A percentile compares a stretch with the other conserved stretches of the same genome.
phyloP scores from a whole-genome alignment of 129 eudicot species.

The carrot (Daucus carota) region DNA sequence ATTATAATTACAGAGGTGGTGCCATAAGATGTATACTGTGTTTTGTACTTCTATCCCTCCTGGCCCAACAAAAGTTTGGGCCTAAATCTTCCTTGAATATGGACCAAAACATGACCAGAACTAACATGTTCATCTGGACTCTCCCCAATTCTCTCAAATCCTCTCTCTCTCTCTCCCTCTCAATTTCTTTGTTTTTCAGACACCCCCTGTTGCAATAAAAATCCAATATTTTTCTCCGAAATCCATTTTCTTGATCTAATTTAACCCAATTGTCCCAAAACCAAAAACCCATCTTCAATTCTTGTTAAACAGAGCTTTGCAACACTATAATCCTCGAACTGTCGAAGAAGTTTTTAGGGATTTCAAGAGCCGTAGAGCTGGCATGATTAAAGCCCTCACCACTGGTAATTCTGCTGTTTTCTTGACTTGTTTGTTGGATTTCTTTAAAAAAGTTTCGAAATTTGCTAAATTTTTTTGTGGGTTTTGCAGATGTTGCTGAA shows the following conservation, averaged over 20 bases:
- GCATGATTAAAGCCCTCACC: conserved; percentile 21
- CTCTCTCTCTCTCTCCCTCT: conserved; percentile 2
- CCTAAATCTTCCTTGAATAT: not conserved
- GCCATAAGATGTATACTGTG: too few relatives aligned
- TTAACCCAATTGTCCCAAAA: too few relatives aligned
- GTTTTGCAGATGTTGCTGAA: conserved; percentile 16
- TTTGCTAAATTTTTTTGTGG: not conserved
- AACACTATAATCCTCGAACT: conserved; percentile 15
- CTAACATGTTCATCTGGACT: not conserved
- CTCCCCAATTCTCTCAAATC: conserved; percentile 6
- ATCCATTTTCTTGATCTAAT: not conserved
- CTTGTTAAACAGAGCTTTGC: not conserved
- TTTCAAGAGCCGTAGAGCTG: conserved; percentile 17
- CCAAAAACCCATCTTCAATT: too few relatives aligned
- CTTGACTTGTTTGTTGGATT: not conserved
- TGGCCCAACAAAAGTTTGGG: not conserved
- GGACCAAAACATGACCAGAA: not conserved
- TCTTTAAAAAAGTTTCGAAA: not conserved
- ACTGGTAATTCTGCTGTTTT: not conserved
- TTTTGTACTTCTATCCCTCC: too few relatives aligned
- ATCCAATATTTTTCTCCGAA: not conserved
- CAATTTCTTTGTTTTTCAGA: not conserved
- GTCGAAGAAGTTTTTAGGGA: conserved; percentile 21
- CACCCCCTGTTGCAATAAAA: not conserved
- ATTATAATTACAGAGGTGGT: too few relatives aligned